phyloP scores from a whole-genome alignment of 2,329 filamentous ascomycete genomes.

The Paraconiothyrium brasiliense region DNA sequence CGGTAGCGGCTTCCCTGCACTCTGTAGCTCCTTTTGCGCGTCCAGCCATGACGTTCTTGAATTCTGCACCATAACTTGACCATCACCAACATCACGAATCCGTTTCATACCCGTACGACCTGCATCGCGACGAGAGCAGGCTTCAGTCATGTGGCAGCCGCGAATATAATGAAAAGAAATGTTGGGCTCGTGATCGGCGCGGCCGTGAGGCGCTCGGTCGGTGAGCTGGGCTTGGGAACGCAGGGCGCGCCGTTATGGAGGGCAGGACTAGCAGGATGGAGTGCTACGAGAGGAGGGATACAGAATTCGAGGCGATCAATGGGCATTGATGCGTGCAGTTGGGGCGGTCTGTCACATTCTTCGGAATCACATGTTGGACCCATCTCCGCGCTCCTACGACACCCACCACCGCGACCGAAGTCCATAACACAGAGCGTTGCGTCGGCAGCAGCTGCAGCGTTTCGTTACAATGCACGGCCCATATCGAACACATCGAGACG shows the following conservation, averaged over 20 bases:
- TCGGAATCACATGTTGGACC: slow-evolving; percentile 24
- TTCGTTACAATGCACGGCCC: slow-evolving; percentile 40
- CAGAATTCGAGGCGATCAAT: slow-evolving; percentile 22
- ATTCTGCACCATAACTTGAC: slow-evolving; percentile 16
- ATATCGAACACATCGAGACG: slow-evolving; percentile 28
- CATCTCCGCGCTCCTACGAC: slow-evolving; percentile 23
- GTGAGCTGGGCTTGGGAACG: slow-evolving; percentile 35
- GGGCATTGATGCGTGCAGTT: slow-evolving; percentile 20
- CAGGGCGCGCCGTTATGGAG: slow-evolving; percentile 28
- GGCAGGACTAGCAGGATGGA: slow-evolving; percentile 20
- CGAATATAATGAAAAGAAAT: slow-evolving; percentile 57
- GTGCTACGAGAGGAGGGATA: slow-evolving; percentile 19
- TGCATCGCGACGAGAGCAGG: slow-evolving; percentile 15
- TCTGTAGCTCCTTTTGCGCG: slow-evolving; percentile 18
- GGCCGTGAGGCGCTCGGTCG: slow-evolving; percentile 42
- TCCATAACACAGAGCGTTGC: slow-evolving; percentile 33
- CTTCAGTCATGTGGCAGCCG: slow-evolving; percentile 43
- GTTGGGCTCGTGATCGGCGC: slow-evolving; percentile 49
- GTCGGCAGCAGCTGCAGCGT: slow-evolving; percentile 38
- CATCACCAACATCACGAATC: slow-evolving; percentile 11
- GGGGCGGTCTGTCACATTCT: slow-evolving; percentile 14
- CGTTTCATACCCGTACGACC: slow-evolving; percentile 15
- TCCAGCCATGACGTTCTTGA: slow-evolving; percentile 4
- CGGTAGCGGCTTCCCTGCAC: neutral
- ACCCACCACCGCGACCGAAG: slow-evolving; percentile 15